Conservation (phyloP, 768 basidiomycete genomes). For the Chlorophyllum brunneum region DNA sequence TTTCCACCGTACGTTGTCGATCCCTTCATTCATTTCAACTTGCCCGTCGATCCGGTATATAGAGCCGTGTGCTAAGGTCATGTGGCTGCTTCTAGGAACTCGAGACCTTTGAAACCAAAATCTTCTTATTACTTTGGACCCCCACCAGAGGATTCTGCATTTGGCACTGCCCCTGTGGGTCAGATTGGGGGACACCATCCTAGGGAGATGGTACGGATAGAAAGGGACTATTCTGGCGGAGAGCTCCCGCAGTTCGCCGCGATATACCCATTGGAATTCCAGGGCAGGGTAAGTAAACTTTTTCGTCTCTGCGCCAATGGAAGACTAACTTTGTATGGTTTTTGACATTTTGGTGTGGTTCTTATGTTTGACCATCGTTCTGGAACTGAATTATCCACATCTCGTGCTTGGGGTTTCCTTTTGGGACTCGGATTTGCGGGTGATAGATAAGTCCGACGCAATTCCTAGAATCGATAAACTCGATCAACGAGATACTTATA, state of each 20-base stretch:
- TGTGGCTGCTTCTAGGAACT: conserved; percentile 19
- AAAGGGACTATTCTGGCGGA: conserved; percentile 88
- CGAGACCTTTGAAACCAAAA: conserved; percentile 59
- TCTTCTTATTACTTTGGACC: conserved; percentile 86
- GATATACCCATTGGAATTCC: conserved; percentile 87
- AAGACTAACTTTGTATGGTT: conserved; percentile 5
- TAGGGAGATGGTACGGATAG: conserved; percentile 86
- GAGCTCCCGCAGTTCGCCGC: conserved; percentile 90
- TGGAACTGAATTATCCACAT: background rate
- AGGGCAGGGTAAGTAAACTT: conserved; percentile 70
- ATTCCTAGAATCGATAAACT: conserved; percentile 86
- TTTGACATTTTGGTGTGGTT: conserved; percentile 1
- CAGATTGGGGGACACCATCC: conserved; percentile 88
- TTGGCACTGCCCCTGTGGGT: conserved; percentile 76
- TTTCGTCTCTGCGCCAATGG: background rate
- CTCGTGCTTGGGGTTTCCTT: background rate
- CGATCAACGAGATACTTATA: conserved; percentile 84
- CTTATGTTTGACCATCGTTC: background rate
- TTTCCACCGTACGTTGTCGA: conserved; percentile 22
- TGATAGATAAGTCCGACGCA: conserved; percentile 83
- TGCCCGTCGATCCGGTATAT: background rate
- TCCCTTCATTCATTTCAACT: conserved; percentile 13
- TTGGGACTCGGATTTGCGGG: background rate
- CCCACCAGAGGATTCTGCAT: conserved; percentile 72
- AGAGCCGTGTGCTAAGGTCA: background rate